These are phyloP conservation scores for Dioszegia hungarica DNA, from an alignment of 768 basidiomycete species.

Conservation along the genomic window DNA sequence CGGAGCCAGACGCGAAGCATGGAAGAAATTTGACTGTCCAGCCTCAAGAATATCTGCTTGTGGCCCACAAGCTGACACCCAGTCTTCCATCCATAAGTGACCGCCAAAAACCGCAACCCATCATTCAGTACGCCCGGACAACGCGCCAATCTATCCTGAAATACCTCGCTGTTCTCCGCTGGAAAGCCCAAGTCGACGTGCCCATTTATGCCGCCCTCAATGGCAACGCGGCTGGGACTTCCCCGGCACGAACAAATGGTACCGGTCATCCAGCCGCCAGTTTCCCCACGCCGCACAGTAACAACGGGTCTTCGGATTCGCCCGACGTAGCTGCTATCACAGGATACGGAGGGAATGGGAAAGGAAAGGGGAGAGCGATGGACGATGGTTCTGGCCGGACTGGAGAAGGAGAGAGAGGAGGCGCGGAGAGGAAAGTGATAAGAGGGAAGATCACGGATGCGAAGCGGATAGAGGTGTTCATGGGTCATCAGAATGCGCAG, in stretches of 20 bases:
- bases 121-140: slow-evolving; percentile 36
- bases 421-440: neutral
- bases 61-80: neutral
- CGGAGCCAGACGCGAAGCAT: neutral
- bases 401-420: neutral
- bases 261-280: slow-evolving; percentile 6
- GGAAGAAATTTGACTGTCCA: too few relatives aligned
- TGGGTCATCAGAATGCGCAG: slow-evolving; percentile 54
- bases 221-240: neutral
- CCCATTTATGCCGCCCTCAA: neutral
- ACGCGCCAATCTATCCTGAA: slow-evolving; percentile 39
- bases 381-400: too few relatives aligned
- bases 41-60: too few relatives aligned
- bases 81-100: slow-evolving; percentile 29
- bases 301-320: slow-evolving; percentile 26
- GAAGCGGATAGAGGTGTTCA: slow-evolving; percentile 31
- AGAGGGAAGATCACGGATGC: slow-evolving; percentile 37
- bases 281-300: slow-evolving; percentile 39
- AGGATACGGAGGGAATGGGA: too few relatives aligned
- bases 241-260: neutral
- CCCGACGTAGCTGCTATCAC: slow-evolving; percentile 21
- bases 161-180: slow-evolving; percentile 38
- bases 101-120: slow-evolving; percentile 27
- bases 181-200: slow-evolving; percentile 37
- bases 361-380: slow-evolving; percentile 29